These are phyloP conservation scores for Phytopythium aichiense DNA, from an alignment of 352 stramenopile genomes.

Conservation along the genomic window DNA sequence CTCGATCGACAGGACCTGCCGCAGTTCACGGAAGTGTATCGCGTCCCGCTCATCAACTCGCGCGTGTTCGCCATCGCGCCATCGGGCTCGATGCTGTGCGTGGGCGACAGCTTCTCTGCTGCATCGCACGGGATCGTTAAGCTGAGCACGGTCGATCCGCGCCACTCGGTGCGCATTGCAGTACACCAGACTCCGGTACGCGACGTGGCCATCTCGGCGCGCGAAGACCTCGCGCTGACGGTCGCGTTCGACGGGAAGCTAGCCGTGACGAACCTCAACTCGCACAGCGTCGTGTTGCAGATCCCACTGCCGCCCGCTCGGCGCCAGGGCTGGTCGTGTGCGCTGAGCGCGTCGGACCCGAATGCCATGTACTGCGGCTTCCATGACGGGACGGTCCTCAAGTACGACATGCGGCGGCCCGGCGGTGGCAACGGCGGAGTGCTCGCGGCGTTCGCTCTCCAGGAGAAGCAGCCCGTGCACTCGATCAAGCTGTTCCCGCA, in stretches of 20 bases:
- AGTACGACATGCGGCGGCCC: slow-evolving; percentile 50
- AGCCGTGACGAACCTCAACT: slow-evolving; percentile 36
- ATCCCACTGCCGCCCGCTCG: slow-evolving; percentile 27
- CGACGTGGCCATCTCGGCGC: slow-evolving; percentile 42
- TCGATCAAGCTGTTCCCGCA: slow-evolving; percentile 33
- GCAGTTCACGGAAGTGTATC: slow-evolving; percentile 41
- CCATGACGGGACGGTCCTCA: slow-evolving; percentile 40
- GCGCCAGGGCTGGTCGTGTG: slow-evolving; percentile 56
- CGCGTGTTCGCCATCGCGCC: slow-evolving; percentile 52
- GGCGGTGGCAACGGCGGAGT: slow-evolving; percentile 17
- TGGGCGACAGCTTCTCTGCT: slow-evolving; percentile 34
- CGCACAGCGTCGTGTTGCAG: slow-evolving; percentile 37
- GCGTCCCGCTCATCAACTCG: slow-evolving; percentile 27
- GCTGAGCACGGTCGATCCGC: slow-evolving; percentile 34
- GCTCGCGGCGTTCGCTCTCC: slow-evolving; percentile 29
- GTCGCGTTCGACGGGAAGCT: slow-evolving; percentile 63
- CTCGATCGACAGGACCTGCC: neutral
- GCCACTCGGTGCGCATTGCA: slow-evolving; percentile 19
- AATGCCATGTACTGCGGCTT: slow-evolving; percentile 52
- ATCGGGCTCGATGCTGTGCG: slow-evolving; percentile 44
- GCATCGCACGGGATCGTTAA: slow-evolving; percentile 38
- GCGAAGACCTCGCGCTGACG: slow-evolving; percentile 32
- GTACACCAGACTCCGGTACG: slow-evolving; percentile 48
- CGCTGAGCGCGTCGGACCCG: slow-evolving; percentile 29
- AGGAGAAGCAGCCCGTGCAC: slow-evolving; percentile 49